Percentiles rank a stretch among this genome's conserved stretches.
These are phyloP conservation scores for Phytophthora pseudosyringae DNA, from an alignment of 352 stramenopile genomes.

Conservation along the genomic window DNA sequence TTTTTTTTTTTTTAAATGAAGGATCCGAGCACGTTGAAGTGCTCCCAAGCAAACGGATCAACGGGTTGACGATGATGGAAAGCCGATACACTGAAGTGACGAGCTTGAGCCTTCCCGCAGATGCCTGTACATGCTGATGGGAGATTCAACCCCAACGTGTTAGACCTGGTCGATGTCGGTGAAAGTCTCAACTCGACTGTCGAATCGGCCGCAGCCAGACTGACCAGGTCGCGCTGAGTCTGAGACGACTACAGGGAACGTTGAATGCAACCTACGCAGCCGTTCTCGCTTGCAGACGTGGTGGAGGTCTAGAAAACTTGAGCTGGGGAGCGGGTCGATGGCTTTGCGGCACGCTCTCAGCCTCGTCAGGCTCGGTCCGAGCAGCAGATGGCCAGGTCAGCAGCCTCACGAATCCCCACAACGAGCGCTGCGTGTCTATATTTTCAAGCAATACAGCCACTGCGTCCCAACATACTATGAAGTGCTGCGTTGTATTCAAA, in stretches of 20 bases:
- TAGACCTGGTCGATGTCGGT: background rate
- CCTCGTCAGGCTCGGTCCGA: slow-evolving; percentile 14
- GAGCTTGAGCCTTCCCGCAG: background rate
- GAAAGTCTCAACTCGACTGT: background rate
- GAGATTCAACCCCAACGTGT: too few relatives aligned
- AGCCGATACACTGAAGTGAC: background rate
- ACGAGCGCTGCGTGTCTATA: background rate
- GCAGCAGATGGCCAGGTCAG: slow-evolving; percentile 21
- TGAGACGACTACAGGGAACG: background rate
- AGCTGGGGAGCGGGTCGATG: background rate
- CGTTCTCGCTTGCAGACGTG: slow-evolving; percentile 10
- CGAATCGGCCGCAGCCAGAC: background rate
- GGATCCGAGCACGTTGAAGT: slow-evolving; percentile 10
- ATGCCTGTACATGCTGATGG: background rate
- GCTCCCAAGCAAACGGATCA: background rate
- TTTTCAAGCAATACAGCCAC: background rate
- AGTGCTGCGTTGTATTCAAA: too few relatives aligned
- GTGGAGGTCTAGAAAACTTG: background rate
- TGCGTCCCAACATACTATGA: background rate
- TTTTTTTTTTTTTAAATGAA: background rate
- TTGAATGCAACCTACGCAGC: slow-evolving; percentile 8
- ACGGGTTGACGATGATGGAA: slow-evolving; percentile 7
- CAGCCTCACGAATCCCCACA: background rate
- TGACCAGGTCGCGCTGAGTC: slow-evolving; percentile 16
- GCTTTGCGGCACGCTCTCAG: slow-evolving; percentile 25